A percentile compares a stretch with the other conserved stretches of the same genome.
Evolutionary conservation across 2,329 filamentous ascomycete species (phyloP).

Genomic region (Aspergillus sp.): DNA sequence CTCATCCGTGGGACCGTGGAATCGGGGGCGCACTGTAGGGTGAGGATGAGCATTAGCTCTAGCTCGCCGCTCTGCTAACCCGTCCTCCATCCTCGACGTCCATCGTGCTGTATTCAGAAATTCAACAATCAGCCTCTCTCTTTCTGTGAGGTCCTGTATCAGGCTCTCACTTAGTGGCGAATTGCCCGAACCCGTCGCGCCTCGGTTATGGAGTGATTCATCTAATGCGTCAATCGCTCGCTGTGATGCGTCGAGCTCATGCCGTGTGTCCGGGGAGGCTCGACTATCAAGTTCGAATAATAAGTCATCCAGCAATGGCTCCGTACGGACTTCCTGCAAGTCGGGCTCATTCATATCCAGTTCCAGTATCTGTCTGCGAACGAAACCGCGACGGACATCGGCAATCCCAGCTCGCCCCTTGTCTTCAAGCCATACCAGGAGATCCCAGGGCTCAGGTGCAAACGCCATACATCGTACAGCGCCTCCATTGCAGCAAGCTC

Average conservation of each 20-base stretch:
- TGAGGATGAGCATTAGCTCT: conserved; percentile 32
- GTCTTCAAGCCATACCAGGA: conserved; percentile 93
- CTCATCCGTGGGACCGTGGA: conserved; percentile 34
- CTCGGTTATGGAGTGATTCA: conserved; percentile 22
- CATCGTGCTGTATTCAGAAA: conserved; percentile 46
- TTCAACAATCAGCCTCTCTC: conserved; percentile 47
- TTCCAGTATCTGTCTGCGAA: conserved; percentile 46
- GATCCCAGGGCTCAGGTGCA: conserved; percentile 82
- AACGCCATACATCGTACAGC: conserved; percentile 91
- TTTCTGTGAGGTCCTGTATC: conserved; percentile 42
- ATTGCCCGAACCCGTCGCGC: conserved; percentile 25
- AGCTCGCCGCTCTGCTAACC: conserved; percentile 30
- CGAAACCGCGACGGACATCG: conserved; percentile 50
- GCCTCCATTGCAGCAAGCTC: conserved; percentile 68
- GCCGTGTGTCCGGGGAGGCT: conserved; percentile 16
- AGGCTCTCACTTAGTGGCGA: conserved; percentile 38
- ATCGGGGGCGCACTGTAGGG: conserved; percentile 28
- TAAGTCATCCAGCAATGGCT: conserved; percentile 31
- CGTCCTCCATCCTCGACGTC: conserved; percentile 37
- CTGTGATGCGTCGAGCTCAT: conserved; percentile 26
- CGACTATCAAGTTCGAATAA: conserved; percentile 27
- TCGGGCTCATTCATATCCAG: conserved; percentile 37
- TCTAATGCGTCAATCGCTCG: conserved; percentile 30
- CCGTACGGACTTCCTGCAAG: conserved; percentile 36
- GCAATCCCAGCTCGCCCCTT: conserved; percentile 55